Evolutionary conservation across 2,329 filamentous ascomycete genomes (phyloP).

Genomic region (Huntiella decipiens): DNA sequence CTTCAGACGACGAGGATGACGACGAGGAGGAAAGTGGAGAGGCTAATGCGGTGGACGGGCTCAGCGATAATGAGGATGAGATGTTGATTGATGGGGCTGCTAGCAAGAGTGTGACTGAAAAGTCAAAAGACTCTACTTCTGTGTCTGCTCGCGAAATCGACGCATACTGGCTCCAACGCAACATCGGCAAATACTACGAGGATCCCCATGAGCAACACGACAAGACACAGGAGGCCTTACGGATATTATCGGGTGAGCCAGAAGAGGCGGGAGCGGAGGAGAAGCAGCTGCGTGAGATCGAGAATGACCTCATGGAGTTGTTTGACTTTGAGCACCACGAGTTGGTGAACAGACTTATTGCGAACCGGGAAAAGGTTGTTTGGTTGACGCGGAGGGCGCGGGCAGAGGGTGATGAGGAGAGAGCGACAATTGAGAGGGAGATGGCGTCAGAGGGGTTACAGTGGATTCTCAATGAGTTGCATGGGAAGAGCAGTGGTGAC

Average conservation of each 20-base stretch:
- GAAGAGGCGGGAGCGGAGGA: conserved; percentile 58
- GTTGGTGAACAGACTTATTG: conserved; percentile 73
- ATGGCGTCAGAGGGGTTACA: conserved; percentile 80
- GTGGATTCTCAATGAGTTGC: conserved; percentile 73
- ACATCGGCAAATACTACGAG: conserved; percentile 72
- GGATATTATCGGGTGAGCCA: conserved; percentile 59
- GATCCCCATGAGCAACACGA: conserved; percentile 88
- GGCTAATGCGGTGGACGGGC: conserved; percentile 20
- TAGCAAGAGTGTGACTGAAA: conserved; percentile 18
- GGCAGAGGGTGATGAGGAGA: conserved; percentile 61
- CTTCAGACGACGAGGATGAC: conserved; percentile 61
- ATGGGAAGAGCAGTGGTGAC: conserved; percentile 46
- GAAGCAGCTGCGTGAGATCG: conserved; percentile 74
- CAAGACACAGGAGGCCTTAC: conserved; percentile 70
- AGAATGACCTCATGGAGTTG: conserved; percentile 95
- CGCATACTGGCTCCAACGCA: conserved; percentile 89
- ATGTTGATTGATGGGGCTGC: conserved; percentile 63
- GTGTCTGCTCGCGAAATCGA: conserved; percentile 82
- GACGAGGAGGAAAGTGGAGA: conserved; percentile 35
- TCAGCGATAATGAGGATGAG: conserved; percentile 52
- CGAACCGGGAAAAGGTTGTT: conserved; percentile 82
- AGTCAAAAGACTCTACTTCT: conserved; percentile 33
- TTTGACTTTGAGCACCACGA: conserved; percentile 96
- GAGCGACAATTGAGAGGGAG: conserved; percentile 63
- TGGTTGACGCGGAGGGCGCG: conserved; percentile 82